These are phyloP conservation scores for Nicotiana benthamiana DNA, from an alignment of 257 asterid genomes.

Conservation along the genomic window DNA sequence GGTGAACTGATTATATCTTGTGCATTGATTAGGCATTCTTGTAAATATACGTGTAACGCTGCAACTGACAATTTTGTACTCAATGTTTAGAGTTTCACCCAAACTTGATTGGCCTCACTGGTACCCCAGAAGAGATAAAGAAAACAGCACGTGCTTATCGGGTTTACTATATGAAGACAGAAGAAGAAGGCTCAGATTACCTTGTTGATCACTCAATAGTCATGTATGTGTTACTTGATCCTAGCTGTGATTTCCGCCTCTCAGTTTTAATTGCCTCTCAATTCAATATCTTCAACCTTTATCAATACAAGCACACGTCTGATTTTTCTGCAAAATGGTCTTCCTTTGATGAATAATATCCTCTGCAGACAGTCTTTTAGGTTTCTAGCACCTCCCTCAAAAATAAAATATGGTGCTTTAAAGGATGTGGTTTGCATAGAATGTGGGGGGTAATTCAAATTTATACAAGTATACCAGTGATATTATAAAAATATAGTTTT, in stretches of 20 bases:
- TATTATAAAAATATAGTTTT: neutral
- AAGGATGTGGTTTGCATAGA: neutral
- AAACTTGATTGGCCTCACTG: slow-evolving; percentile 78
- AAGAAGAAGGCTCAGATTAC: slow-evolving; percentile 89
- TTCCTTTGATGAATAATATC: neutral
- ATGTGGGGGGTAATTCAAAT: neutral
- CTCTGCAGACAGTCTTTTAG: neutral
- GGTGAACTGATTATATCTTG: slow-evolving; percentile 1
- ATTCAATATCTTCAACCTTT: neutral
- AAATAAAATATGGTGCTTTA: neutral
- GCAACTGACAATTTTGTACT: neutral
- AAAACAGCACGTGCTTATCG: slow-evolving; percentile 91
- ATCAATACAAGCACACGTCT: neutral
- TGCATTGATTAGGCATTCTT: neutral
- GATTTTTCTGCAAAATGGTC: neutral
- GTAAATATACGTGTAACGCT: neutral
- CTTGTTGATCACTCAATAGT: slow-evolving; percentile 95
- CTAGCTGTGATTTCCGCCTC: neutral
- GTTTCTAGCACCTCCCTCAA: neutral
- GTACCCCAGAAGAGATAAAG: slow-evolving; percentile 62
- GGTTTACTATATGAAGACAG: slow-evolving; percentile 93
- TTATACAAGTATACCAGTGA: neutral
- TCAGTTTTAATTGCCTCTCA: neutral
- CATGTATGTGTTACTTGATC: slow-evolving; percentile 49
- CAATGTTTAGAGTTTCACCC: slow-evolving; percentile 74